These are phyloP conservation scores for Ogataea salicorniae DNA, from an alignment of 805 yeast genomes.

Conservation along the genomic window DNA sequence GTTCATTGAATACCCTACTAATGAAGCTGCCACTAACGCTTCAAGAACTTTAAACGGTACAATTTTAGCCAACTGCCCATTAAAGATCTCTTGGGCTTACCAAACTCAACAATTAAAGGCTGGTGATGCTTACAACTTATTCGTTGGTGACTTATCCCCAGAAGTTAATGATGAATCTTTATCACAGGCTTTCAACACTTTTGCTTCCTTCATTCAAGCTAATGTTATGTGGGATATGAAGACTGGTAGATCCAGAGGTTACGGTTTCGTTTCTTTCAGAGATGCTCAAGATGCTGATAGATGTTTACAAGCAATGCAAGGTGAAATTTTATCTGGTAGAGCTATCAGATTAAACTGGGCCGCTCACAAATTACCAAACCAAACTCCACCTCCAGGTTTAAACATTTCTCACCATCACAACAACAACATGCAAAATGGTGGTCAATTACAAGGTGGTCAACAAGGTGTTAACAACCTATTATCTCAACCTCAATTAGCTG, in stretches of 20 bases:
- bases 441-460: background rate
- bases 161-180: constrained; percentile 79
- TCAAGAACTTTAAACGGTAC: constrained; percentile 54
- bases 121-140: constrained; percentile 58
- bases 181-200: constrained; percentile 49
- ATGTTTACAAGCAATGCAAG: constrained; percentile 72
- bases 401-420: constrained; percentile 9
- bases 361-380: constrained; percentile 52
- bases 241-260: constrained; percentile 86
- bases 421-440: background rate
- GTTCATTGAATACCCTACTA: constrained; percentile 66
- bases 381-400: constrained; percentile 16
- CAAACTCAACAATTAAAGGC: constrained; percentile 67
- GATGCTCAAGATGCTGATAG: constrained; percentile 64
- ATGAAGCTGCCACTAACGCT: constrained; percentile 58
- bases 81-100: constrained; percentile 77
- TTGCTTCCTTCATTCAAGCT: constrained; percentile 65
- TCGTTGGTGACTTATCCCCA: constrained; percentile 80
- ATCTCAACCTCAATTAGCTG: constrained; percentile 5
- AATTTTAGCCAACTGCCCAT: constrained; percentile 46
- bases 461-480: background rate
- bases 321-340: constrained; percentile 65
- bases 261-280: constrained; percentile 80
- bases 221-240: constrained; percentile 98
- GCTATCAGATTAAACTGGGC: constrained; percentile 88